phyloP scores from a whole-genome alignment of 2,329 filamentous ascomycete genomes.

The Endothia cerciana region DNA sequence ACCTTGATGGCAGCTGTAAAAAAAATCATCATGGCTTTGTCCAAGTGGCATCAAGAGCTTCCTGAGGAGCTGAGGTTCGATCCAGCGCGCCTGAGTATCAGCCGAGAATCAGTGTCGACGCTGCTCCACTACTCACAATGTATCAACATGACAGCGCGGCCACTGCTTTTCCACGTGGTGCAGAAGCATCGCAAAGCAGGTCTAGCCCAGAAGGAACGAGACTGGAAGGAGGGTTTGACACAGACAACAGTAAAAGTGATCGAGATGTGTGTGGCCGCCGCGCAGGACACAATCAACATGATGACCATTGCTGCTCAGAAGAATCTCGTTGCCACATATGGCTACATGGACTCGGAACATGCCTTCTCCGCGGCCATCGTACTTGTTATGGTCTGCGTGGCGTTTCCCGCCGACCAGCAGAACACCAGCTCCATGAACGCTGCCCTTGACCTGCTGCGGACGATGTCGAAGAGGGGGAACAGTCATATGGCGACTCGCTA shows the following conservation, averaged over 20 bases:
- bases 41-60: constrained; percentile 53
- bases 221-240: constrained; percentile 53
- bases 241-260: constrained; percentile 54
- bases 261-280: constrained; percentile 55
- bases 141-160: constrained; percentile 60
- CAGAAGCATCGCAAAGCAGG: constrained; percentile 49
- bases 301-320: constrained; percentile 53
- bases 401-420: constrained; percentile 50
- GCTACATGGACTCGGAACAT: constrained; percentile 62
- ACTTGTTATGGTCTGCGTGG: constrained; percentile 57
- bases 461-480: constrained; percentile 58
- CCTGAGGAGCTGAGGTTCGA: constrained; percentile 53
- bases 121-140: constrained; percentile 61
- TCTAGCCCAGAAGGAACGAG: constrained; percentile 39
- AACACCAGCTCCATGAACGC: constrained; percentile 50
- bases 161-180: constrained; percentile 57
- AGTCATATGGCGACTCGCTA: constrained; percentile 48
- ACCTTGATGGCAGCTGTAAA: constrained; percentile 55
- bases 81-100: constrained; percentile 48
- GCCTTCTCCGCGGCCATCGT: constrained; percentile 58
- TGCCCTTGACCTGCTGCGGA: constrained; percentile 49
- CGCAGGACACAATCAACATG: constrained; percentile 51
- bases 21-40: constrained; percentile 52
- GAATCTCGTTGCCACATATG: constrained; percentile 58
- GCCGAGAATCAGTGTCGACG: constrained; percentile 55